Evolutionary conservation across 306 rosid genomes (phyloP).

Genomic region (Sindora glabra): DNA sequence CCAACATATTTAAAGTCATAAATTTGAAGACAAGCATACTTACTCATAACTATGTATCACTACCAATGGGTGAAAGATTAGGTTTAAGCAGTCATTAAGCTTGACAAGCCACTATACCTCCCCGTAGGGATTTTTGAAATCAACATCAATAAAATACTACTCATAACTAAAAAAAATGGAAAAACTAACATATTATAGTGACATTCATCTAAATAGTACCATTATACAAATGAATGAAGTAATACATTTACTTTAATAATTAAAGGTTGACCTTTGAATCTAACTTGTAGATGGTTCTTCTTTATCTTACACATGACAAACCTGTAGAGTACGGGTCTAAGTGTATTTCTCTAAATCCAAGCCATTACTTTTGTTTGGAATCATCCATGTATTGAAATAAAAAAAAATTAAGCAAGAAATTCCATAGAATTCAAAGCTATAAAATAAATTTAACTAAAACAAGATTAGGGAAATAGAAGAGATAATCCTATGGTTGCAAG

Average conservation of each 20-base stretch:
- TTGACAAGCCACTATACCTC: slow-evolving; percentile 51
- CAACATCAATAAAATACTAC: not conserved
- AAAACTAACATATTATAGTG: no score
- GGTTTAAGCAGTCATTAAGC: slow-evolving; percentile 83
- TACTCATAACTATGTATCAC: no score
- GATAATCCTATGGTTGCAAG: no score
- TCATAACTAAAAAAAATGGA: not conserved
- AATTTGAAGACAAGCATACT: no score
- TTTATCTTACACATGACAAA: slow-evolving; percentile 66
- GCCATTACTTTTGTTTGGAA: slow-evolving; percentile 76
- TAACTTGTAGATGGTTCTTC: slow-evolving; percentile 78
- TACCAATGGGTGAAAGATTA: no score
- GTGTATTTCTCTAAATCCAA: slow-evolving; percentile 76
- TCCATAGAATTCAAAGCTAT: not conserved
- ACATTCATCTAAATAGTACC: not conserved
- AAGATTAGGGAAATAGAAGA: no score
- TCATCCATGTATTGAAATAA: slow-evolving; percentile 25
- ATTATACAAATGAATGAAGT: not conserved
- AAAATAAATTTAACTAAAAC: not conserved
- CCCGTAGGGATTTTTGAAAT: slow-evolving; percentile 35
- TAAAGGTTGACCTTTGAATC: slow-evolving; percentile 86
- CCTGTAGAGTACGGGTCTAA: slow-evolving; percentile 87
- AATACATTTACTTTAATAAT: slow-evolving; percentile 56
- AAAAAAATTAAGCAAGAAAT: not conserved
- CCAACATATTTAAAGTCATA: no score